Evolutionary conservation across 371 early-diverging fungal genomes (phyloP).

Genomic region (Rhizopus delemar): DNA sequence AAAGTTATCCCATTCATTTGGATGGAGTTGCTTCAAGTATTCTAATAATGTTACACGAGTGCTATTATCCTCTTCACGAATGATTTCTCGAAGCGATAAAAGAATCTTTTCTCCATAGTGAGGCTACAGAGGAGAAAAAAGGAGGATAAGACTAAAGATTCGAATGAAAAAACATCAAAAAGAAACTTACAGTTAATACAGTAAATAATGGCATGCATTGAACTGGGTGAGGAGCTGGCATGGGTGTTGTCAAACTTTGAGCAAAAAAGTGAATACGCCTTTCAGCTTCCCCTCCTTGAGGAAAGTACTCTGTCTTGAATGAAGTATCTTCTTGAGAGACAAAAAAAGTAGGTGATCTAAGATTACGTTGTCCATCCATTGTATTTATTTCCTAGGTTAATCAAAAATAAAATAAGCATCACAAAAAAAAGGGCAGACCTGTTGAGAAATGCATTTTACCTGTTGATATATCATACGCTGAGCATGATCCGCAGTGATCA

Average conservation of each 20-base stretch:
- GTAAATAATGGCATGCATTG: conserved; percentile 88
- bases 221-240: conserved; percentile 83
- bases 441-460: conserved; percentile 35
- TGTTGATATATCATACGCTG: conserved; percentile 80
- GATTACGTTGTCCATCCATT: conserved; percentile 66
- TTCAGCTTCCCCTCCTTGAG: conserved; percentile 80
- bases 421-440: neutral
- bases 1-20: conserved; percentile 90
- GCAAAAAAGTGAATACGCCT: conserved; percentile 89
- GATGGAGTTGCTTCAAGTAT: conserved; percentile 83
- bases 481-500: conserved; percentile 78
- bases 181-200: conserved; percentile 64
- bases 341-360: conserved; percentile 84
- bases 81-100: conserved; percentile 80
- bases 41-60: conserved; percentile 83
- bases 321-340: conserved; percentile 82
- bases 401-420: neutral
- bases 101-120: conserved; percentile 90
- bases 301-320: conserved; percentile 77
- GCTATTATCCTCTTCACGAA: conserved; percentile 81
- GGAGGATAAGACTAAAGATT: neutral
- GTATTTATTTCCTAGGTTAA: conserved; percentile 46
- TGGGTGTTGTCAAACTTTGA: conserved; percentile 82
- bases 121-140: conserved; percentile 44
- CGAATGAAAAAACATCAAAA: neutral